Evolutionary conservation across 1,284 basidiomycete species (phyloP).

Genomic region (Cystobasidium pallidum): DNA sequence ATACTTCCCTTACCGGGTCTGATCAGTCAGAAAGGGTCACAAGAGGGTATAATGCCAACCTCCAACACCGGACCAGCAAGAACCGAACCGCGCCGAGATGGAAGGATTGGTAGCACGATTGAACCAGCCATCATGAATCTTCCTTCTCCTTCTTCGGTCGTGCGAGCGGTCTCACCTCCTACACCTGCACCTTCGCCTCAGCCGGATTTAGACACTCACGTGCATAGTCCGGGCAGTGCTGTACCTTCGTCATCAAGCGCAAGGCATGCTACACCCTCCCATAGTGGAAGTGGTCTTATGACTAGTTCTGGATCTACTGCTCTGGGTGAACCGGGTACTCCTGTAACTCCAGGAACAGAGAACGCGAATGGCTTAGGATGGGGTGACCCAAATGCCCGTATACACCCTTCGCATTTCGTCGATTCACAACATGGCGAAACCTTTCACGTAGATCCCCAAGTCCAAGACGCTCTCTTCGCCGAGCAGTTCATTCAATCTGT

Average conservation of each 20-base stretch:
- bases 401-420: slow-evolving; percentile 15
- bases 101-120: not conserved
- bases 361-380: slow-evolving; percentile 3
- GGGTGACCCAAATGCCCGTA: slow-evolving; percentile 6
- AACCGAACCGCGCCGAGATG: not conserved
- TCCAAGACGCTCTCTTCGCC: slow-evolving; percentile 19
- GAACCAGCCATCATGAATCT: slow-evolving; percentile 2
- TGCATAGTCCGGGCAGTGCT: not conserved
- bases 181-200: slow-evolving; percentile 49
- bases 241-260: not conserved
- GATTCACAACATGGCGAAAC: not conserved
- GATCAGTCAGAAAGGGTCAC: not conserved
- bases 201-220: slow-evolving; percentile 22
- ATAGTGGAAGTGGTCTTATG: slow-evolving; percentile 3
- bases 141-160: slow-evolving; percentile 7
- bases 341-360: slow-evolving; percentile 19
- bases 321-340: slow-evolving; percentile 19
- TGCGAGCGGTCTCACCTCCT: slow-evolving; percentile 44
- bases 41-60: not conserved
- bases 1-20: not conserved
- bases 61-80: not conserved
- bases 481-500: slow-evolving; percentile 43
- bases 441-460: not conserved
- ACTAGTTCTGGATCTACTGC: slow-evolving; percentile 1
- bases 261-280: not conserved